These are phyloP conservation scores for Leucocoprinus birnbaumii DNA, from an alignment of 768 basidiomycete genomes.

Conservation along the genomic window DNA sequence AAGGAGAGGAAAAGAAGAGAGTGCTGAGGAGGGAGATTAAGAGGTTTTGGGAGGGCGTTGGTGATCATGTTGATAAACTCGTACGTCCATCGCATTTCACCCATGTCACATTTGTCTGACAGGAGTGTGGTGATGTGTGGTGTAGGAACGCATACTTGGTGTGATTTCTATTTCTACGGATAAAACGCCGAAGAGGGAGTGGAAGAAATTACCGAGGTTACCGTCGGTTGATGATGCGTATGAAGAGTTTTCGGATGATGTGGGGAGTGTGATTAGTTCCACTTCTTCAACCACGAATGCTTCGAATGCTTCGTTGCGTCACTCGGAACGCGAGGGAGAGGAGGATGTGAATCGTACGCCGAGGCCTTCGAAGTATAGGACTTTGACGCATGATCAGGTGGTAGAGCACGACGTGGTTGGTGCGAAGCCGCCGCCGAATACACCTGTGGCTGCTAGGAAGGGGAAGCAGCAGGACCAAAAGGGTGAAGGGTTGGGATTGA, in stretches of 20 bases:
- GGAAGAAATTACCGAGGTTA: slow-evolving; percentile 56
- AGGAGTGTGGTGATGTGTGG: no score
- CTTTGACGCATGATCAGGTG: no score
- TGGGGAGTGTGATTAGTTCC: not conserved
- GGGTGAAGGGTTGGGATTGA: not conserved
- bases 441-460: slow-evolving; percentile 15
- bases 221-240: slow-evolving; percentile 56
- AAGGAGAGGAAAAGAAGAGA: slow-evolving; percentile 27
- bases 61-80: slow-evolving; percentile 57
- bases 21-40: slow-evolving; percentile 57
- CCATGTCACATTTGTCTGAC: not conserved
- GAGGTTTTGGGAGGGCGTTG: slow-evolving; percentile 63
- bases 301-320: no score
- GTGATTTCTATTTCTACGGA: not conserved
- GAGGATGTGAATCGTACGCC: slow-evolving; percentile 11
- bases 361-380: slow-evolving; percentile 2
- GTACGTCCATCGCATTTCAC: slow-evolving; percentile 32
- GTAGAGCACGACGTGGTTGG: no score
- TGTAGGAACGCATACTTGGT: not conserved
- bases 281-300: no score
- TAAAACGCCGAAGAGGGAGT: slow-evolving; percentile 7
- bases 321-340: not conserved
- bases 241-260: slow-evolving; percentile 27
- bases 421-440: slow-evolving; percentile 16
- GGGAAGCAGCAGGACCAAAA: no score